These are phyloP conservation scores for Logfia minima DNA, from an alignment of 129 eudicot genomes.

Conservation along the genomic window DNA sequence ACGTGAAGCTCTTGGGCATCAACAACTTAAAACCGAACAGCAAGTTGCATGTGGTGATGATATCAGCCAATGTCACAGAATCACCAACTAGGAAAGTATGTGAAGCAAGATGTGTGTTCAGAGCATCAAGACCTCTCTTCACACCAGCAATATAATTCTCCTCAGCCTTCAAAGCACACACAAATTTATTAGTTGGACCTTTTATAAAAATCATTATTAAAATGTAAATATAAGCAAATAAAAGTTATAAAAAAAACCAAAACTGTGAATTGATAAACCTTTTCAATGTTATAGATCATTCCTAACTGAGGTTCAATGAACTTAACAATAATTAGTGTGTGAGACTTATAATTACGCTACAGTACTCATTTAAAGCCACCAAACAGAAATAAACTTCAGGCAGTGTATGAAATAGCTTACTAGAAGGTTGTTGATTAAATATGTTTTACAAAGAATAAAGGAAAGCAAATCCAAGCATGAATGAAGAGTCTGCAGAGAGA, in stretches of 20 bases:
- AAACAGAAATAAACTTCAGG: not conserved
- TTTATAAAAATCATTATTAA: not conserved
- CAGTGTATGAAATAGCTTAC: not conserved
- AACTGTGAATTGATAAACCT: not conserved
- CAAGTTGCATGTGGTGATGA: conserved; percentile 60
- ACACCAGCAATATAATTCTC: conserved; percentile 57
- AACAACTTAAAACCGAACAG: conserved; percentile 39
- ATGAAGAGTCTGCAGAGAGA: not conserved
- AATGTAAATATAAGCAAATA: not conserved
- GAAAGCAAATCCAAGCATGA: not conserved
- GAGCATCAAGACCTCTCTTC: conserved; percentile 72
- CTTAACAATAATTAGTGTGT: not conserved
- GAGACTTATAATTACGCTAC: not conserved
- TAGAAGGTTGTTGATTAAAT: not conserved
- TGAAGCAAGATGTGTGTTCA: conserved; percentile 63
- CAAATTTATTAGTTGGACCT: not conserved
- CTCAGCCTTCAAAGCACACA: conserved; percentile 57
- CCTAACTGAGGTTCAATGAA: not conserved
- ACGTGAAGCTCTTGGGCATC: conserved; percentile 71
- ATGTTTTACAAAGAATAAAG: conserved; percentile 7
- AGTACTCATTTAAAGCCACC: not conserved
- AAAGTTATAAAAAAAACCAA: not conserved
- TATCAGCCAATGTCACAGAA: conserved; percentile 63
- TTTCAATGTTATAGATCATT: not conserved
- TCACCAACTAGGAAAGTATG: conserved; percentile 63